phyloP scores from a whole-genome alignment of 2,329 filamentous ascomycete genomes.

The Monosporascus sp. region DNA sequence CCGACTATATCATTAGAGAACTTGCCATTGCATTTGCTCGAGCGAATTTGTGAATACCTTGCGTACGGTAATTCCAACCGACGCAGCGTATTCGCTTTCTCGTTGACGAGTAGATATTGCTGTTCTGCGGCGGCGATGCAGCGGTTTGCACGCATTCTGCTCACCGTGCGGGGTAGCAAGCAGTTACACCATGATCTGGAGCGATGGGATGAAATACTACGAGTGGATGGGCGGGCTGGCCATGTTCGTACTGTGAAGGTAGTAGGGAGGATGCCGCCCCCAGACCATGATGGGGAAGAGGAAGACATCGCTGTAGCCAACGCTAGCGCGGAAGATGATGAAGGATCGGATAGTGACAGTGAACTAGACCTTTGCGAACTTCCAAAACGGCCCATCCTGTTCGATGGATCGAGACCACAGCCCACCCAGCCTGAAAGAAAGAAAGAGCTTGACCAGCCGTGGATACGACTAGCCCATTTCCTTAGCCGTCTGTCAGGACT shows the following conservation, averaged over 20 bases:
- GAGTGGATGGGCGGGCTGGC: neutral
- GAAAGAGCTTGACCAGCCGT: neutral
- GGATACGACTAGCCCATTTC: neutral
- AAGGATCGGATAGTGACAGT: neutral
- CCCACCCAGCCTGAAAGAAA: neutral
- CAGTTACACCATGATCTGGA: neutral
- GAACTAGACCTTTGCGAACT: neutral
- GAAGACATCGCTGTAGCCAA: neutral
- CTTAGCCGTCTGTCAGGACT: neutral
- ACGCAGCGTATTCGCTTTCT: too few relatives aligned
- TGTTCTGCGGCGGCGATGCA: neutral
- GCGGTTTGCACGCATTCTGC: neutral
- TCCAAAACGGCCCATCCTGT: neutral
- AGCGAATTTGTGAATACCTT: too few relatives aligned
- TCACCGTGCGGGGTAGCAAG: neutral
- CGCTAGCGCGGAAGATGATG: neutral
- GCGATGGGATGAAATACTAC: neutral
- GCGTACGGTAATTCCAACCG: too few relatives aligned
- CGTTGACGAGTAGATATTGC: too few relatives aligned
- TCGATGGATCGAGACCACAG: neutral
- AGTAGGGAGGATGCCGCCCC: neutral
- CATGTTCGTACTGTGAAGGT: neutral
- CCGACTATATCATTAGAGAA: too few relatives aligned
- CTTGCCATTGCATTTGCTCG: too few relatives aligned
- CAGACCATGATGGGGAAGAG: neutral